Conservation (phyloP, 805 yeast genomes). For the Saccharomyces paradoxus region DNA sequence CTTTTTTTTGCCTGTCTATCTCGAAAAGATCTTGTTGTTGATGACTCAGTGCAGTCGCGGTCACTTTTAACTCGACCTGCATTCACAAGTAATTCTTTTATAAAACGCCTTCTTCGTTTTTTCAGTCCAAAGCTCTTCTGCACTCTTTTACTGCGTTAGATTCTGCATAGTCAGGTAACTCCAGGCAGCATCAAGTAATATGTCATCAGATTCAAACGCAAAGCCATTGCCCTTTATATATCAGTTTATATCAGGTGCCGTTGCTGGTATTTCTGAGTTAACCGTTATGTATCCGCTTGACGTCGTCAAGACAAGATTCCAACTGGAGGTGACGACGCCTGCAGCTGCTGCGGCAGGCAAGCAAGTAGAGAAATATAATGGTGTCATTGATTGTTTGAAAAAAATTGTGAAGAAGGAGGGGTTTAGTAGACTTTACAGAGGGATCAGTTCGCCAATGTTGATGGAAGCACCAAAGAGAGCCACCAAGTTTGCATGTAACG, state of each 20-base stretch:
- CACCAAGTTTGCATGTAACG: slow-evolving; percentile 94
- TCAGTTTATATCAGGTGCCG: slow-evolving; percentile 84
- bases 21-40: background rate
- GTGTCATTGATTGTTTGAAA: slow-evolving; percentile 71
- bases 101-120: background rate
- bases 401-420: slow-evolving; percentile 85
- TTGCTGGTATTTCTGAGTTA: slow-evolving; percentile 94
- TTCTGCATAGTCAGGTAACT: background rate
- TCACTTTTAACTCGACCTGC: background rate
- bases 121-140: background rate
- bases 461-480: slow-evolving; percentile 99
- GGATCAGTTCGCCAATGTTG: slow-evolving; percentile 87
- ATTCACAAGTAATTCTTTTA: background rate
- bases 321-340: slow-evolving; percentile 50
- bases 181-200: background rate
- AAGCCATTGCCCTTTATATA: slow-evolving; percentile 70
- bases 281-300: slow-evolving; percentile 91
- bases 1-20: background rate
- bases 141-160: background rate
- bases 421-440: slow-evolving; percentile 71
- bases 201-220: background rate
- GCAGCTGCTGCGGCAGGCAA: slow-evolving; percentile 31
- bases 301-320: slow-evolving; percentile 93
- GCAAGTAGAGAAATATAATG: slow-evolving; percentile 47
- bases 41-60: background rate